phyloP scores from a whole-genome alignment of 495 filamentous ascomycete genomes.

The Trichoderma orchidacearum region DNA sequence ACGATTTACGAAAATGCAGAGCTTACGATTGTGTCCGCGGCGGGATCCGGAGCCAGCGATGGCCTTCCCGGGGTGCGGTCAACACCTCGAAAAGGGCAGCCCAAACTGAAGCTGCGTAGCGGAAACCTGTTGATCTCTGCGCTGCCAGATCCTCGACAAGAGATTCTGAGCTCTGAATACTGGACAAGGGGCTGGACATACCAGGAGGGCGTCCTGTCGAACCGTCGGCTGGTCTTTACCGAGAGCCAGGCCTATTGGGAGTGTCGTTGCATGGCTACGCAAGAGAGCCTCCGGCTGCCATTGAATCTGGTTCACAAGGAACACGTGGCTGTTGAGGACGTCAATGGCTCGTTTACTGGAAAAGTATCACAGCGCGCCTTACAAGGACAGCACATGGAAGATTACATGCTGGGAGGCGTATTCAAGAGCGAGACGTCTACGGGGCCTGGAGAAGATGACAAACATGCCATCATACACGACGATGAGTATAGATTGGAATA shows the following conservation, averaged over 20 bases:
- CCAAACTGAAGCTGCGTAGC: neutral
- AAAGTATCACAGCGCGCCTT: neutral
- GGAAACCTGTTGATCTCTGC: slow-evolving; percentile 4
- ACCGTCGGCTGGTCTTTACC: slow-evolving; percentile 19
- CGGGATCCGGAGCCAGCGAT: slow-evolving; percentile 7
- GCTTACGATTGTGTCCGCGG: slow-evolving; percentile 15
- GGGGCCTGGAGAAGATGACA: neutral
- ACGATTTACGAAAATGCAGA: slow-evolving; percentile 10
- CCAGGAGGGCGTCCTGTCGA: slow-evolving; percentile 24
- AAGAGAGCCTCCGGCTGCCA: neutral
- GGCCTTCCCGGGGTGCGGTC: slow-evolving; percentile 14
- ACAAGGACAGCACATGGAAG: neutral
- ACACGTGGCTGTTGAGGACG: neutral
- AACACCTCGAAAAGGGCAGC: slow-evolving; percentile 3
- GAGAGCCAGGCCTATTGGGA: slow-evolving; percentile 21
- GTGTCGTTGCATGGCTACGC: slow-evolving; percentile 11
- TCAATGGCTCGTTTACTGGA: neutral
- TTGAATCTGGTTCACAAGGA: neutral
- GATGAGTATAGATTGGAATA: slow-evolving; percentile 3
- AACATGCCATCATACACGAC: neutral
- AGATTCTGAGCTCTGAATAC: slow-evolving; percentile 12
- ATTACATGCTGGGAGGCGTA: slow-evolving; percentile 4
- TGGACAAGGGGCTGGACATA: slow-evolving; percentile 26
- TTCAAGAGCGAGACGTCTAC: slow-evolving; percentile 4
- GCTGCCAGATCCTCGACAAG: slow-evolving; percentile 2